Percentiles rank a stretch among this genome's conserved stretches.
phyloP scores from a whole-genome alignment of 2,329 filamentous ascomycete species.

The Bimuria novae-zelandiae region DNA sequence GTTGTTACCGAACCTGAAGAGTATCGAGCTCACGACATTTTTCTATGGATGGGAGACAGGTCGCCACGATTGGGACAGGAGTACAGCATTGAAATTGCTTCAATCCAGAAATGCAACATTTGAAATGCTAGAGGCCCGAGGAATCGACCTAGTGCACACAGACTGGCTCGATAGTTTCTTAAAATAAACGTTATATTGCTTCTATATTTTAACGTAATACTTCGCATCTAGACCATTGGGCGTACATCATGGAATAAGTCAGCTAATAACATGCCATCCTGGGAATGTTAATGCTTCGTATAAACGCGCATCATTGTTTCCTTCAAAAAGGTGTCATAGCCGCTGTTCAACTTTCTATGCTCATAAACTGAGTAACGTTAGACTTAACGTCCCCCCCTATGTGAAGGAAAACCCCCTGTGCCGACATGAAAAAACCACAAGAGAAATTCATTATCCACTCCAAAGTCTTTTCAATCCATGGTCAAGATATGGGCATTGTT shows the following conservation, averaged over 20 bases:
- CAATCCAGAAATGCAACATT: too few relatives aligned
- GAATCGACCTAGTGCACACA: not conserved
- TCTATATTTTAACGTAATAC: not conserved
- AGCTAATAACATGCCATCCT: not conserved
- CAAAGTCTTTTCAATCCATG: too few relatives aligned
- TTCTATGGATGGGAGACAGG: not conserved
- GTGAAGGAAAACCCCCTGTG: too few relatives aligned
- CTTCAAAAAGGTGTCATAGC: not conserved
- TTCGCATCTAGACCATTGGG: not conserved
- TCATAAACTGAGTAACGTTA: not conserved
- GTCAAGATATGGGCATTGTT: too few relatives aligned
- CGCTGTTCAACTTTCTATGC: not conserved
- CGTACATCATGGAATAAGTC: too few relatives aligned
- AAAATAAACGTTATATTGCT: not conserved
- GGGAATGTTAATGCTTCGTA: not conserved
- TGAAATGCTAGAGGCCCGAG: not conserved
- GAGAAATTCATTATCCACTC: too few relatives aligned
- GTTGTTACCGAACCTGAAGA: not conserved
- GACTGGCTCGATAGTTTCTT: not conserved
- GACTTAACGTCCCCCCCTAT: too few relatives aligned
- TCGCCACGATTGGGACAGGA: not conserved
- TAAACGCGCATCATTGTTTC: not conserved
- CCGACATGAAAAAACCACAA: too few relatives aligned
- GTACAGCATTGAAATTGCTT: too few relatives aligned
- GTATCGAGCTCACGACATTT: not conserved